phyloP scores from a whole-genome alignment of 345 rosid genomes.

The Eucalyptus urophylla region DNA sequence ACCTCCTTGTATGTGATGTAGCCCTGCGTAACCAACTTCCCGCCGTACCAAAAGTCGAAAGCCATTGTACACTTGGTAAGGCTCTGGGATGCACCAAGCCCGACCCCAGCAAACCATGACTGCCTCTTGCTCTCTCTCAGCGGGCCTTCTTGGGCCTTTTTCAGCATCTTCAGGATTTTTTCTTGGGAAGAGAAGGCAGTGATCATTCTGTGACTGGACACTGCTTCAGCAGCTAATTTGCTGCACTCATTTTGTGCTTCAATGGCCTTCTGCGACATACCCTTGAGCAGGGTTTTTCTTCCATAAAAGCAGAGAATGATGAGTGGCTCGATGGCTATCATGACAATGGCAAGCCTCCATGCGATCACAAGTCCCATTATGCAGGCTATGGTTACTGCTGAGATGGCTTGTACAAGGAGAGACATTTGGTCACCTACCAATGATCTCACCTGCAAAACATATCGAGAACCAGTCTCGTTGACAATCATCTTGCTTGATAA shows the following conservation, averaged over 20 bases:
- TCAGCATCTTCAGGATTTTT: not conserved
- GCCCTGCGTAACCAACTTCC: not conserved
- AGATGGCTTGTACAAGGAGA: not conserved
- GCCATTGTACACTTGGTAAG: not conserved
- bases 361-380: not conserved
- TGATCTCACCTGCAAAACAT: not conserved
- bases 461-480: too few species aligned
- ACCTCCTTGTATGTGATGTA: not conserved
- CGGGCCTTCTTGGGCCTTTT: not conserved
- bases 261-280: not conserved
- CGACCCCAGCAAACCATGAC: not conserved
- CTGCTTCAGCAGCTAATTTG: not conserved
- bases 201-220: not conserved
- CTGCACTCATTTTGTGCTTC: not conserved
- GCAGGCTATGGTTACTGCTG: not conserved
- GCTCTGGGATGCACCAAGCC: not conserved
- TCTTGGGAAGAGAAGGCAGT: not conserved
- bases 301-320: not conserved
- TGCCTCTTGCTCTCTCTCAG: not conserved
- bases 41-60: not conserved
- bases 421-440: not conserved
- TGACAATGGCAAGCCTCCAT: not conserved
- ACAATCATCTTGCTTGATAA: not conserved
- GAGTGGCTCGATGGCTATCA: not conserved
- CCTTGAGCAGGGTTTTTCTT: not conserved